Conservation (phyloP, 148 eudicot species). For the Rhododendron mucronatum region DNA sequence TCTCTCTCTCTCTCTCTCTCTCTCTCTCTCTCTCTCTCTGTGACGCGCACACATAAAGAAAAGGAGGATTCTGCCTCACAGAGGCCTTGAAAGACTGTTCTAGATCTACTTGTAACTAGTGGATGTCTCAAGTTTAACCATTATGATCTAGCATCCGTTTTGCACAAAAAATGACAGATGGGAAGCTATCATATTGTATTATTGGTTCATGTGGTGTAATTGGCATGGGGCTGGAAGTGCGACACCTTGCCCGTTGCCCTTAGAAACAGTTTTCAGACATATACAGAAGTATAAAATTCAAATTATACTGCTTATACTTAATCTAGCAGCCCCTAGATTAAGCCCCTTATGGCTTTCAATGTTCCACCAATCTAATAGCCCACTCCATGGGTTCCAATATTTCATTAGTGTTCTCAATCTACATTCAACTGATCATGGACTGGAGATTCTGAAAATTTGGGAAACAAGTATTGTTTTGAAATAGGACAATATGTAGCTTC, state of each 20-base stretch:
- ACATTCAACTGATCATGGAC: background rate
- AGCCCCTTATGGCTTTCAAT: background rate
- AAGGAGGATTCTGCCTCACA: too few species aligned
- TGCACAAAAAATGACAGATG: background rate
- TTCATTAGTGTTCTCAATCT: background rate
- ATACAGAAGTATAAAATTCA: background rate
- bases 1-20: background rate
- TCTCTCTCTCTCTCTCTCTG: background rate
- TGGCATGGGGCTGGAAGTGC: background rate
- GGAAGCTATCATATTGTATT: background rate
- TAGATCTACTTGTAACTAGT: background rate
- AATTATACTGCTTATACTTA: background rate
- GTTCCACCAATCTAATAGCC: background rate
- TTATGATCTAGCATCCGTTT: background rate
- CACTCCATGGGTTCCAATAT: background rate
- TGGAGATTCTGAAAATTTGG: background rate
- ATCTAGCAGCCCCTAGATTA: background rate
- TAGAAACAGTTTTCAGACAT: background rate
- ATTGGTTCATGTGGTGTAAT: background rate
- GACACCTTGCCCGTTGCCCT: background rate
- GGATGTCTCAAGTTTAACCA: background rate
- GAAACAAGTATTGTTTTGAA: background rate
- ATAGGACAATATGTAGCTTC: background rate
- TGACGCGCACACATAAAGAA: background rate
- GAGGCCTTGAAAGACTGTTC: background rate